Percentiles rank a stretch among this genome's conserved stretches.
These are phyloP conservation scores for Penicillium janthinellum DNA, from an alignment of 2,329 filamentous ascomycete species.

Conservation along the genomic window DNA sequence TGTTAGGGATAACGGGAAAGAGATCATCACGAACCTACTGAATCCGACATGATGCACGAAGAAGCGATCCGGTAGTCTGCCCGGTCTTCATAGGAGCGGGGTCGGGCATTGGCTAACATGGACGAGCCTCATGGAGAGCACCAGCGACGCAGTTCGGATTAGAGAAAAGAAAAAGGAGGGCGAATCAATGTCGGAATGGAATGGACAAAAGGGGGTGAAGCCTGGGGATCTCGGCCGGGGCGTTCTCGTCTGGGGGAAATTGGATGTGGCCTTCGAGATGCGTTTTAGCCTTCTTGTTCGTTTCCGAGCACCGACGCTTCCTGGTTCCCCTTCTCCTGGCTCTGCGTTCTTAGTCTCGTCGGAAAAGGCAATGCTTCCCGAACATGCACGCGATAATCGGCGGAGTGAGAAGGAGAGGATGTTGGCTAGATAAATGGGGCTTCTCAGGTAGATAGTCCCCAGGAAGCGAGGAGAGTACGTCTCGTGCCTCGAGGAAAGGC, in stretches of 20 bases:
- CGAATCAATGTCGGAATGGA: background rate
- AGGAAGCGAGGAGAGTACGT: background rate
- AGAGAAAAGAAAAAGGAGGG: background rate
- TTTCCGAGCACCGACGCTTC: background rate
- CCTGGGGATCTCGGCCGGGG: background rate
- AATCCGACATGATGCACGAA: constrained; percentile 47
- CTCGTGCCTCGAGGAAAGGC: constrained; percentile 14
- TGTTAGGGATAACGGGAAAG: background rate
- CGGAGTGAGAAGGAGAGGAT: background rate
- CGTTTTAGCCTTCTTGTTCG: background rate
- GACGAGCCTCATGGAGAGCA: constrained; percentile 33
- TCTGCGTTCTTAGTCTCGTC: background rate
- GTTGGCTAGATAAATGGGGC: background rate
- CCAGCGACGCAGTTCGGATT: background rate
- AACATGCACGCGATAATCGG: constrained; percentile 10
- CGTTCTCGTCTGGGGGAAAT: constrained; percentile 1
- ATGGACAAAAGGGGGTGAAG: background rate
- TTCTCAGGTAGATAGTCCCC: background rate
- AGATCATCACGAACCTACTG: constrained; percentile 43
- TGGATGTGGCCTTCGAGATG: background rate
- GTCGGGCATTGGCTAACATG: constrained; percentile 30
- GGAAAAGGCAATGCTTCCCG: constrained; percentile 16
- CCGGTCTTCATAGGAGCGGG: constrained; percentile 39
- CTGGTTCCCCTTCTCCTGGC: background rate
- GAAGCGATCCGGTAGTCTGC: constrained; percentile 27